These are phyloP conservation scores for Xylaria acuta DNA, from an alignment of 495 filamentous ascomycete genomes.

Conservation along the genomic window DNA sequence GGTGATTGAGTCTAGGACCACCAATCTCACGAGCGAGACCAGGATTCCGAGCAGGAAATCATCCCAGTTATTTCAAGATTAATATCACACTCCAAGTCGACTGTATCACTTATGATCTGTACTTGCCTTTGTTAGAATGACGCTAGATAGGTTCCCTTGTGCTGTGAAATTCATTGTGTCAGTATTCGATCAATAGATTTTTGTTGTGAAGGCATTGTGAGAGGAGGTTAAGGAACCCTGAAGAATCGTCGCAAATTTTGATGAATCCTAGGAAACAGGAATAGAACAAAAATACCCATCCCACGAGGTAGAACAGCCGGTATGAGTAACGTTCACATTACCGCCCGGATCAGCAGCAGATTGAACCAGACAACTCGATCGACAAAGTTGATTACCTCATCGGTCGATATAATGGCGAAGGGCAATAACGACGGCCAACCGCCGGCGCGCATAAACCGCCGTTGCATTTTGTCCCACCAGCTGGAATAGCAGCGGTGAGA, in stretches of 20 bases:
- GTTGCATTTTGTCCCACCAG: neutral
- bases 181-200: neutral
- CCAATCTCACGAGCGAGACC: neutral
- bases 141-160: no score
- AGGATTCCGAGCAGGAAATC: neutral
- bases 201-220: neutral
- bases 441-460: neutral
- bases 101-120: neutral
- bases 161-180: neutral
- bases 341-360: neutral
- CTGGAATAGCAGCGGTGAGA: neutral
- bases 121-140: neutral
- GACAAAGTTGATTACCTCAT: neutral
- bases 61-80: neutral
- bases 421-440: neutral
- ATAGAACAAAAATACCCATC: neutral
- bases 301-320: neutral
- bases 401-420: neutral
- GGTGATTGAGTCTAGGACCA: neutral
- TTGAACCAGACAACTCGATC: constrained; percentile 2
- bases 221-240: neutral
- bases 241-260: neutral
- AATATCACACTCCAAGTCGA: neutral
- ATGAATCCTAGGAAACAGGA: neutral
- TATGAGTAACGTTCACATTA: neutral